These are phyloP conservation scores for Yarrowia osloensis DNA, from an alignment of 805 yeast species.

Conservation along the genomic window DNA sequence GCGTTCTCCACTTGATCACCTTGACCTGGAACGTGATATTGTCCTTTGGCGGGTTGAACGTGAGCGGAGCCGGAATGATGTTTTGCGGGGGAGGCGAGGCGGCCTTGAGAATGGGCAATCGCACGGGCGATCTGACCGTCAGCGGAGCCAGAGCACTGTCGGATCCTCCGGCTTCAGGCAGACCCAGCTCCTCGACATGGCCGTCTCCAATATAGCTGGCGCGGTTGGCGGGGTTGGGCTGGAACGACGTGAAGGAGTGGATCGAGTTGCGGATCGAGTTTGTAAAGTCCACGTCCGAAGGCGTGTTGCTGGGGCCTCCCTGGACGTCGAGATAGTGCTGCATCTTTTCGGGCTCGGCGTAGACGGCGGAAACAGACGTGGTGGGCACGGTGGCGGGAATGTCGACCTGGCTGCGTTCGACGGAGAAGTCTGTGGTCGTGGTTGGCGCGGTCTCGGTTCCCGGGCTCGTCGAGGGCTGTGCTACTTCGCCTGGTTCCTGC, in stretches of 20 bases:
- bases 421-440: not conserved
- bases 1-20: conserved; percentile 16
- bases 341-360: not conserved
- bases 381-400: not conserved
- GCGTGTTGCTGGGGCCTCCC: not conserved
- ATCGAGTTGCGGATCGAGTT: conserved; percentile 6
- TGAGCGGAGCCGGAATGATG: conserved; percentile 5
- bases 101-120: not conserved
- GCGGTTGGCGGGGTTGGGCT: conserved; percentile 8
- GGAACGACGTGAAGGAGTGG: conserved; percentile 4
- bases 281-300: not conserved
- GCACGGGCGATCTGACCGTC: conserved; percentile 6
- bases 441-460: not conserved
- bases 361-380: not conserved
- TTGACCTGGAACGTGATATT: conserved; percentile 17
- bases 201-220: conserved; percentile 12
- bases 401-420: not conserved
- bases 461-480: conserved; percentile 19
- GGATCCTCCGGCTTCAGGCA: not conserved
- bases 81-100: not conserved
- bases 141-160: conserved; percentile 16
- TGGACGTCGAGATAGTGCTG: conserved; percentile 8
- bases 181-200: not conserved
- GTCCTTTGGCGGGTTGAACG: conserved; percentile 25
- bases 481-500: conserved; percentile 17